Base-by-base conservation (phyloP, 371 early-diverging fungal genomes). In the Cokeromyces recurvatus region DNA sequence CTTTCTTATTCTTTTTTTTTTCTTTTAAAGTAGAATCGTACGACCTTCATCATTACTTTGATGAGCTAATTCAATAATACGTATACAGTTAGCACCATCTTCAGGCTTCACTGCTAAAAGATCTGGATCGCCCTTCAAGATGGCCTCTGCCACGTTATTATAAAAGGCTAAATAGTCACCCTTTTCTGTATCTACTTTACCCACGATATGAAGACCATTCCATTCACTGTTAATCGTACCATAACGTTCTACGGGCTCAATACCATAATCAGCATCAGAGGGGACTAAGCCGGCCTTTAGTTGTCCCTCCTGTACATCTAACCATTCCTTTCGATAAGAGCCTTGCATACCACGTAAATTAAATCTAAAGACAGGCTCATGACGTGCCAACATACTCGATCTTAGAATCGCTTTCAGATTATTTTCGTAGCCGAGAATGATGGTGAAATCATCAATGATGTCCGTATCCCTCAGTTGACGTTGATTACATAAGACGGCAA, bases 221-320 rank as follows among this genome's bases (percentile, higher is more conserved):
- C 81, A 45, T 20, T 76, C 73, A 6, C 77, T 57, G 53, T 82
- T 77, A 32, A 88, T 54, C 4, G 66, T 61, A 45, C 86, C 85
- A 68, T 71, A 81, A 23, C 54, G 57, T 1, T 55, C 57, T 14
- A 57, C 50, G 0, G 40, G 40, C 32, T 87, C 89, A 22, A 81
- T 46, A 36, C 86, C 86, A 49, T 71, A 85, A 2, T 45, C 66
- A 11, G 65, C 39, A 25, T 68, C 57, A 3, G 54, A 54, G 5
- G 85, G 86, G 1, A 79, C 59, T 15, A 77, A 21, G 9, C 84
- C 86, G 3, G 66, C 59, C 59, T 84, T 85, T 38, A 87, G 74
- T 49, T 87, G 89, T 35, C 75, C 78, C 45, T 89, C 90, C 56
- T 89, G 90, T 2, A 81, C 79, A 56, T 89, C 90, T 36, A 87